Conservation (phyloP, 371 early-diverging fungal genomes). For the Saksenaea oblongispora region DNA sequence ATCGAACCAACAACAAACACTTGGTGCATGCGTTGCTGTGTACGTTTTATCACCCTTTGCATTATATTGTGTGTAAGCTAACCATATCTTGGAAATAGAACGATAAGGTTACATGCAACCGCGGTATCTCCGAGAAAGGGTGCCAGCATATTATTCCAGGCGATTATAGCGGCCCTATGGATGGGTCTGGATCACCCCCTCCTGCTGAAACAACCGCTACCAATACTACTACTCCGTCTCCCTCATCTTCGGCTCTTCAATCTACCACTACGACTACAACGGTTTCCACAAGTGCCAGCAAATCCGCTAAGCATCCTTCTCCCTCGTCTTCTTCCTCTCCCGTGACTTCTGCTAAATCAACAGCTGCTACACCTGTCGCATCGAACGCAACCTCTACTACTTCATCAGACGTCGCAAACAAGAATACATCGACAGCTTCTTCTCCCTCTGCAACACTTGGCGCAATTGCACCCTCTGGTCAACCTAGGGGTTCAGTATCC, state of each 20-base stretch:
- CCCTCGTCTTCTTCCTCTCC: not conserved
- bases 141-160: slow-evolving; percentile 57
- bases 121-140: slow-evolving; percentile 52
- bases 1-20: slow-evolving; percentile 52
- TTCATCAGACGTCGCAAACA: not conserved
- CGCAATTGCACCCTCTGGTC: not conserved
- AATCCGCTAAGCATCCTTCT: not conserved
- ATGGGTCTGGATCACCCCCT: slow-evolving; percentile 6
- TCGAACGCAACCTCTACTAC: not conserved
- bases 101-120: slow-evolving; percentile 43
- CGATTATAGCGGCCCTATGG: slow-evolving; percentile 50
- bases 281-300: not conserved
- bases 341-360: not conserved
- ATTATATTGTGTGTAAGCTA: not conserved
- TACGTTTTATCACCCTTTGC: slow-evolving; percentile 19
- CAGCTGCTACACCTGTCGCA: not conserved
- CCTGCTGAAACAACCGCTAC: not conserved
- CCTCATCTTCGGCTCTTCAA: not conserved
- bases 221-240: not conserved
- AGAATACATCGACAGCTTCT: not conserved
- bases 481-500: not conserved
- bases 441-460: not conserved
- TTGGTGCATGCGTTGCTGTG: slow-evolving; percentile 65
- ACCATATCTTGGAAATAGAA: slow-evolving; percentile 20
- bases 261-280: not conserved